Percentiles rank a stretch among this genome's conserved stretches.
Conservation (phyloP, 2,329 filamentous ascomycete genomes). For the Fusarium sp. region DNA sequence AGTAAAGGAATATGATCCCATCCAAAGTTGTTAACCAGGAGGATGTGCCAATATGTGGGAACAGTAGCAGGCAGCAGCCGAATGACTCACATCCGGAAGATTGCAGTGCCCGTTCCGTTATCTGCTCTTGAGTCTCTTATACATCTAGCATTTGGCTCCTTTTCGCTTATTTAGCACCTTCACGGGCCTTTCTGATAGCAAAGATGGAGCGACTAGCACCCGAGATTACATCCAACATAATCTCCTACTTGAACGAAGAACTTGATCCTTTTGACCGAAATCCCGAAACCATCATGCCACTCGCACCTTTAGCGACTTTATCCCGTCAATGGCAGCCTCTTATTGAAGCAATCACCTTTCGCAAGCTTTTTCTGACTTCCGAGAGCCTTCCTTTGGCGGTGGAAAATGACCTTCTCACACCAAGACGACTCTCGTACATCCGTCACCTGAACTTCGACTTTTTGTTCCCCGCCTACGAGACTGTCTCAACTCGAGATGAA, state of each 20-base stretch:
- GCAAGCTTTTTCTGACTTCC: neutral
- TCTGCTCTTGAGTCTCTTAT: neutral
- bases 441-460: neutral
- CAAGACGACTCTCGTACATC: constrained; percentile 8
- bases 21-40: too few species aligned
- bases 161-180: neutral
- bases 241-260: neutral
- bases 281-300: neutral
- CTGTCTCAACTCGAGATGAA: constrained; percentile 1
- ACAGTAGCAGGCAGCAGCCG: too few species aligned
- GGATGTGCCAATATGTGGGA: too few species aligned
- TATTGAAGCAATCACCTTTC: constrained; percentile 9
- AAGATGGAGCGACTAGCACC: constrained; percentile 9
- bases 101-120: neutral
- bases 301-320: neutral
- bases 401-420: neutral
- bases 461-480: neutral
- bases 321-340: constrained; percentile 2
- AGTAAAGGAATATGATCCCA: too few species aligned
- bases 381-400: neutral
- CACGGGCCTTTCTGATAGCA: too few species aligned
- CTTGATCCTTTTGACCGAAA: neutral
- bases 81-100: too few species aligned
- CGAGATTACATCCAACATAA: constrained; percentile 15
- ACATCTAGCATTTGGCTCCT: constrained; percentile 12